Conservation (phyloP, 306 rosid genomes). For the Lathyrus sativus region DNA sequence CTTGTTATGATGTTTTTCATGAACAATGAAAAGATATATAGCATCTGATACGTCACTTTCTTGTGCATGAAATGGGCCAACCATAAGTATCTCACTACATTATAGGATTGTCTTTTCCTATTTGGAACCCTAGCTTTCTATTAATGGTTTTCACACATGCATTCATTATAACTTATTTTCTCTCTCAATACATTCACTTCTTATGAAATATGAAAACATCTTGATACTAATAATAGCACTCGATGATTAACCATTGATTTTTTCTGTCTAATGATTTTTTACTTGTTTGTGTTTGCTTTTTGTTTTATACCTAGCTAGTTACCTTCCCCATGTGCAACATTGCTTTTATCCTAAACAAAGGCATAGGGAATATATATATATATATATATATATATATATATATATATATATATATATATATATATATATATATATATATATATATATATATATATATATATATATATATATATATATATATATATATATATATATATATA, state of each 20-base stretch:
- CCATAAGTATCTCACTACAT: slow-evolving; percentile 23
- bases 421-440: no score
- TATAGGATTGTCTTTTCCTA: slow-evolving; percentile 35
- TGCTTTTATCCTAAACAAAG: slow-evolving; percentile 45
- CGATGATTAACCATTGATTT: slow-evolving; percentile 9
- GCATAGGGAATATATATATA: no score
- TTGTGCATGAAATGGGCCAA: slow-evolving; percentile 45
- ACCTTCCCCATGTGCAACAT: slow-evolving; percentile 46
- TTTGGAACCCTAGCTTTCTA: slow-evolving; percentile 37
- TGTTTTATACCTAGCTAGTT: slow-evolving; percentile 32
- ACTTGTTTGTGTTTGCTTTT: slow-evolving; percentile 34
- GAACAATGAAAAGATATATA: slow-evolving; percentile 27
- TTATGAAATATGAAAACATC: background rate
- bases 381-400: no score
- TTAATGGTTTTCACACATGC: background rate
- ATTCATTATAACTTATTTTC: background rate
- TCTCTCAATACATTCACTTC: background rate
- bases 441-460: no score
- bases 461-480: no score
- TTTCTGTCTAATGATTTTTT: background rate
- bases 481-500: no score
- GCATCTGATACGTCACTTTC: slow-evolving; percentile 50
- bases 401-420: no score
- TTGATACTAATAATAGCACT: background rate
- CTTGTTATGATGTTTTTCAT: slow-evolving; percentile 38